Base-by-base conservation (phyloP, 106 monocot genomes). In the Cymbidium sinense region DNA sequence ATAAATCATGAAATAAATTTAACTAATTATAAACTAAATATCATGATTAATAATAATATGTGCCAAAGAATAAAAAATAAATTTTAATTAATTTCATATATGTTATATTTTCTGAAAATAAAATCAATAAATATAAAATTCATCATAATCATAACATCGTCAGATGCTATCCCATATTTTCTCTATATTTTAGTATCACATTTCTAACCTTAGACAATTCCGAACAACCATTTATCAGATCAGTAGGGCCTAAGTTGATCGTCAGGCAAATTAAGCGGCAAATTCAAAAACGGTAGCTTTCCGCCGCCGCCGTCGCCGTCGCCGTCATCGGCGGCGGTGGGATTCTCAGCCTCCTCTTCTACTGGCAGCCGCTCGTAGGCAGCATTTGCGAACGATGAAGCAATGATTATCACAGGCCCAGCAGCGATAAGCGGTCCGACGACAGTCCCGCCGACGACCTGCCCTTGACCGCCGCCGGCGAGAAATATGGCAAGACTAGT, bases 331-430 rank as follows among this genome's bases (percentile, higher is more conserved):
- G 70, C 12, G 8, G 73, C 5, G 0, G 8, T 11, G 58, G 17
- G 76, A 43, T 34, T 69, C 33, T 31, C 78, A 69, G 85, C 85
- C 55, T 83, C 85, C 73, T 85, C 85, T 25, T 88, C 86, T 25
- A 84, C 21, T 7, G 91, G 91, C 31, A 91, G 44, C 76, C 90
- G 75, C 83, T 90, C 90, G 75, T 87, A 90, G 5, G 83, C 90
- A 19, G 90, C 90, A 43, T 90, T 90, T 15, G 90, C 75, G 21
- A 90, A 90, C 12, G 87, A 81, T 0, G 87, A 87, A 13, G 90
- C 85, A 82, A 91, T 81, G 55, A 91, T 71, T 47, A 73, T 43
- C 43, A 84, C 84, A 2, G 84, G 77, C 11, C 80, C 84, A 27
- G 77, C 76, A 1, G 92, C 92, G 61, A 93, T 76, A 30, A 93